phyloP scores from a whole-genome alignment of 495 filamentous ascomycete species.

The Cercophora sp. region DNA sequence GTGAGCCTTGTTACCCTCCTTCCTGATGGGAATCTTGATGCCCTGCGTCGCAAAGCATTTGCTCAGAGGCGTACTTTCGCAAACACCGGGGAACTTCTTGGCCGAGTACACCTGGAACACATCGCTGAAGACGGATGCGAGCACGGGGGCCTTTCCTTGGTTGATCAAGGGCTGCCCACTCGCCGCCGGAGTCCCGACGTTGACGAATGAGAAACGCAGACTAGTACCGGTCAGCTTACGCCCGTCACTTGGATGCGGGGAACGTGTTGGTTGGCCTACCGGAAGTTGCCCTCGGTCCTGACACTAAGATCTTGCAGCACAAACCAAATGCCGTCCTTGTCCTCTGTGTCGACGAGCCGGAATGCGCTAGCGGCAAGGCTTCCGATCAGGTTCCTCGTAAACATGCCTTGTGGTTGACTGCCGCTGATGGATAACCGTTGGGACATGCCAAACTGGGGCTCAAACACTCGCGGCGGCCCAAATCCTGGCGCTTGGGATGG shows the following conservation, averaged over 20 bases:
- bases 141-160: conserved; percentile 73
- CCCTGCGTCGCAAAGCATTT: conserved; percentile 92
- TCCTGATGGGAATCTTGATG: conserved; percentile 94
- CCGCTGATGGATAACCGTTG: conserved; percentile 37
- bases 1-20: conserved; percentile 72
- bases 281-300: conserved; percentile 83
- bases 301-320: conserved; percentile 94
- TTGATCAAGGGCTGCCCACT: conserved; percentile 53
- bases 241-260: no score
- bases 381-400: conserved; percentile 92
- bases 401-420: conserved; percentile 72
- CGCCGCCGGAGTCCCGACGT: conserved; percentile 55
- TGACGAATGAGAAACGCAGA: conserved; percentile 66
- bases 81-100: conserved; percentile 97
- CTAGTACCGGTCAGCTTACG: conserved; percentile 14
- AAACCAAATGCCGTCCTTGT: conserved; percentile 93
- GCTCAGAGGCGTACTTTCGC: conserved; percentile 88
- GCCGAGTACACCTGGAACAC: conserved; percentile 91
- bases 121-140: conserved; percentile 85
- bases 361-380: conserved; percentile 89
- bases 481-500: conserved; percentile 17
- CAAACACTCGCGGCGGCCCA: conserved; percentile 24
- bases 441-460: conserved; percentile 14
- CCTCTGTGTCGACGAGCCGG: conserved; percentile 73
- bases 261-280: conserved; percentile 64